Base-by-base conservation (phyloP, 305 asterid species). In the Fraxinus xanthoxyloides region DNA sequence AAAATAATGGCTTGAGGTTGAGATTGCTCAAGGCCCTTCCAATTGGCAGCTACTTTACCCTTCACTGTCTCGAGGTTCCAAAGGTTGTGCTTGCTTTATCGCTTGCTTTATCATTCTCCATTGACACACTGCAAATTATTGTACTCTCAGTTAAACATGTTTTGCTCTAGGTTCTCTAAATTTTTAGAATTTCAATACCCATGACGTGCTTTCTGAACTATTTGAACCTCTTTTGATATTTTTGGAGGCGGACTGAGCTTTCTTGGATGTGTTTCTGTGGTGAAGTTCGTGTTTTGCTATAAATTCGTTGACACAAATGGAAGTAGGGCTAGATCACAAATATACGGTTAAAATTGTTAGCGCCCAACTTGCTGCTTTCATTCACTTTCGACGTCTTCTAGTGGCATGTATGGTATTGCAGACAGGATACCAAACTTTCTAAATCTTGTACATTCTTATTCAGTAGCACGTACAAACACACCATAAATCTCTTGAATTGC, bases 1-100 rank as follows among this genome's bases (percentile, higher is more conserved):
- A 85, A 85, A 28, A 89, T 91, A 13, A 91, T 91, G 94, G 90
- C 94, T 2, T 88, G 90, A 91, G 43, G 67, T 46, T 0, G 4
- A 67, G 38, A 30, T 67, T 26, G n/a, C 30, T 24, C 13, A 31
- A 19, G 30, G 73, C 73, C 72, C 6, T 63, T 24, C 32, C 61
- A 48, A 46, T 48, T 5, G 24, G 63, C 63, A 54, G 63, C 24
- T 54, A n/a, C 24, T 54, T 54, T 54, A 54, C 63, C 63, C 28
- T 6, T 61, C 2, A 0, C 67, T 21, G 70, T 61, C 30, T 21
- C 7, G 31, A 28, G 70, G 21, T 54, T 54, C 63, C 8, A 7
- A 26, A 4, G 31, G 72, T 63, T 63, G 72, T 63, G 32, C n/a
- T 63, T 63, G 72, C 34, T 63, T 30, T 67, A 15, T 67, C 74